These are phyloP conservation scores for Amphicarpaea edgeworthii DNA, from an alignment of 306 rosid species.

Conservation along the genomic window DNA sequence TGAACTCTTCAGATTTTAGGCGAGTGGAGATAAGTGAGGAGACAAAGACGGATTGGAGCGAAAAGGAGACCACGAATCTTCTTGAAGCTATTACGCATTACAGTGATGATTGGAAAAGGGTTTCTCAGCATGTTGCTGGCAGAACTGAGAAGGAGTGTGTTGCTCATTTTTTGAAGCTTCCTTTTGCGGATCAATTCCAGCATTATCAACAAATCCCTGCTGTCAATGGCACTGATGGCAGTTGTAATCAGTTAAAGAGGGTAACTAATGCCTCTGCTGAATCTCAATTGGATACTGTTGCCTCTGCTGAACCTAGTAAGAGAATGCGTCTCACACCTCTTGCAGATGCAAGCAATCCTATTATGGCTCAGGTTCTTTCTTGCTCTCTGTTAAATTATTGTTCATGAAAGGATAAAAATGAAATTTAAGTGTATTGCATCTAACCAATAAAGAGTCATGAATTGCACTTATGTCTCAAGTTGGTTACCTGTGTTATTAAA, in stretches of 20 bases:
- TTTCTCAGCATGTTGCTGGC: slow-evolving; percentile 87
- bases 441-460: slow-evolving; percentile 5
- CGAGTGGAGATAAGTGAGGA: slow-evolving; percentile 92
- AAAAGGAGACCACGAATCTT: slow-evolving; percentile 85
- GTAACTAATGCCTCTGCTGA: slow-evolving; percentile 48
- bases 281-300: slow-evolving; percentile 49
- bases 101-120: slow-evolving; percentile 93
- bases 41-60: slow-evolving; percentile 74
- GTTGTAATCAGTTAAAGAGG: slow-evolving; percentile 41
- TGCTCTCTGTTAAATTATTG: background rate
- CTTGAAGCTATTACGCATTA: slow-evolving; percentile 78
- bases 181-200: slow-evolving; percentile 75
- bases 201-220: slow-evolving; percentile 49
- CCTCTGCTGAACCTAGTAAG: slow-evolving; percentile 53
- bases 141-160: slow-evolving; percentile 94
- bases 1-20: slow-evolving; percentile 82
- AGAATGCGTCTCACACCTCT: slow-evolving; percentile 88
- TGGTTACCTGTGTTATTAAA: background rate
- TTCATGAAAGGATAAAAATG: background rate
- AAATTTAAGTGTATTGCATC: background rate
- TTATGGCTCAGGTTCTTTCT: slow-evolving; percentile 90
- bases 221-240: slow-evolving; percentile 24
- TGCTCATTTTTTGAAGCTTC: slow-evolving; percentile 81
- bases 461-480: background rate
- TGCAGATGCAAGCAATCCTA: slow-evolving; percentile 97